These are phyloP conservation scores for Cladosporium sp. DNA, from an alignment of 2,329 filamentous ascomycete species.

Conservation along the genomic window DNA sequence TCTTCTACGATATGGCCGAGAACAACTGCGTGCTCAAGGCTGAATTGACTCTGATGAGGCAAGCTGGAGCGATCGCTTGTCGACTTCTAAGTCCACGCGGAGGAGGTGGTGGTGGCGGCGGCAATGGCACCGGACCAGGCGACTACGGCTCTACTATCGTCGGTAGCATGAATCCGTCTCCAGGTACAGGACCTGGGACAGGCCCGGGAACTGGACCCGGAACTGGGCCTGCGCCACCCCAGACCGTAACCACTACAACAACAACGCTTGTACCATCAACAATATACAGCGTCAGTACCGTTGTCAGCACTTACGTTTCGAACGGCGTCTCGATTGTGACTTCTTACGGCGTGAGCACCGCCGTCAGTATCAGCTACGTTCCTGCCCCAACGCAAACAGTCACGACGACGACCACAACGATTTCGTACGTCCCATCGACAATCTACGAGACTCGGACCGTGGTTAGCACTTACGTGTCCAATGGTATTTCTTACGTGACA, in stretches of 20 bases:
- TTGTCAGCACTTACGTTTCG: slow-evolving; percentile 20
- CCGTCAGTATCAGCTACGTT: slow-evolving; percentile 18
- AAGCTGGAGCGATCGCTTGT: slow-evolving; percentile 15
- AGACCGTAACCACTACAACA: slow-evolving; percentile 23
- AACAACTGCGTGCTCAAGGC: slow-evolving; percentile 24
- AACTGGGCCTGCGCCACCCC: slow-evolving; percentile 16
- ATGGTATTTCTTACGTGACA: slow-evolving; percentile 21
- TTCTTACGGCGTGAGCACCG: slow-evolving; percentile 25
- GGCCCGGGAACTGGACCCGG: slow-evolving; percentile 16
- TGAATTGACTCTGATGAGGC: slow-evolving; percentile 8
- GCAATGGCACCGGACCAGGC: slow-evolving; percentile 11
- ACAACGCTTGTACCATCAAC: slow-evolving; percentile 19
- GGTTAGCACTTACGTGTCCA: slow-evolving; percentile 16
- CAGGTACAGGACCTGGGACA: slow-evolving; percentile 6
- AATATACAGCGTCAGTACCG: slow-evolving; percentile 21
- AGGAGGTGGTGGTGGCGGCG: slow-evolving; percentile 13
- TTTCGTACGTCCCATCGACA: slow-evolving; percentile 12
- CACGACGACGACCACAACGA: slow-evolving; percentile 20
- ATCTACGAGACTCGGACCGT: slow-evolving; percentile 1
- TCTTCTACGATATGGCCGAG: slow-evolving; percentile 7
- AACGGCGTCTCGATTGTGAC: slow-evolving; percentile 21
- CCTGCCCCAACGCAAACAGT: slow-evolving; percentile 21
- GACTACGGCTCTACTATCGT: slow-evolving; percentile 10
- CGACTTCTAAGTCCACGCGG: slow-evolving; percentile 15
- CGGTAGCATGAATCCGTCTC: slow-evolving; percentile 10